Base-by-base conservation (phyloP, 257 asterid genomes). In the Cruciata laevipes region DNA sequence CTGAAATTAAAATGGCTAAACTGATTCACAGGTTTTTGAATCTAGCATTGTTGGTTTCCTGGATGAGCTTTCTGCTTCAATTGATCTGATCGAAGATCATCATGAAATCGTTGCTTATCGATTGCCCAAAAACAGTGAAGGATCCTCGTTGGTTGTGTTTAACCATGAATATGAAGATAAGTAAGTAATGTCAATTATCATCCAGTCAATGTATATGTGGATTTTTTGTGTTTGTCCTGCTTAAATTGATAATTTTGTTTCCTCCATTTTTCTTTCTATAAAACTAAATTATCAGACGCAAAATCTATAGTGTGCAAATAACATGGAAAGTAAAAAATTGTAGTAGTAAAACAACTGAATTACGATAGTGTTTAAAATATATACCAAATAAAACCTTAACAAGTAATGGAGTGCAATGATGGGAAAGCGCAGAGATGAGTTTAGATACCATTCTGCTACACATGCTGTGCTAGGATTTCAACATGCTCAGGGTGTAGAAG, bases 51-150 rank as follows among this genome's bases (percentile, higher is more conserved):
- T 84, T 25, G 79, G 69, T 37, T 17, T 65, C 49, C 74, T 86
- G 77, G 86, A 84, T 1, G 77, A 75, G 33, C 84, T 79, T 21
- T 66, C 23, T 77, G 96, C 66, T 70, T 76, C 81, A 24, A 11
- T 89, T 7, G 91, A 83, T 67, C 78, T 77, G 23, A 83, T 89
- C 25, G 83, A 89, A 77, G 91, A 85, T 72, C 8, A 35, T 31
- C 91, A 83, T 76, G 51, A 8, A 61, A 82, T 89, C 69, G 87
- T 86, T 44, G 95, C 91, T 35, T 86, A 89, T 82, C 82, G 82
- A 76, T 65, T 89, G 79, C 83, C 85, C 6, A 84, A 83, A 76
- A 84, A 60, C 30, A 61, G 57, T 73, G 79, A 81, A 55, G 82
- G 75, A 52, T 79, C 70, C 77, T 75, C 71, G 73, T 71, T 89